Evolutionary conservation across 805 yeast species (phyloP), one percentile per base, ranked within the genome.

Genomic region (Pichia paraexigua): DNA sequence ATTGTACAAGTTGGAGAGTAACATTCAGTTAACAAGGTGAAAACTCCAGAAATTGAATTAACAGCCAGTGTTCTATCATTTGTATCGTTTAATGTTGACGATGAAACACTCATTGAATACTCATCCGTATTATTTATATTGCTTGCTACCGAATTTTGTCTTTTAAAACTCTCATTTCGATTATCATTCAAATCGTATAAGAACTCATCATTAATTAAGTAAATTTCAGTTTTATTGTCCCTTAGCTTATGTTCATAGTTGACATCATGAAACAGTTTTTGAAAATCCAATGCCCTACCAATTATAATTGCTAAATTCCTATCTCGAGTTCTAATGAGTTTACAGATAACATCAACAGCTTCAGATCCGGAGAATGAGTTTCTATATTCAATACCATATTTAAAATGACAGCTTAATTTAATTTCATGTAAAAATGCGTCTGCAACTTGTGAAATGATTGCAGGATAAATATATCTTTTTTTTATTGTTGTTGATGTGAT

Each of bases 1-100:
- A 95, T 74, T 6, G 96, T 83, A 69, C 99, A 94, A 0, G 99
- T 94, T 35, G 99, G 96, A 0, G 97, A 90, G 63, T 94, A 94
- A 69, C 99, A 94, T 63, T 91, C 96, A 0, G 97, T 87, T 55
- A 94, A 72, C 43, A 92, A 71, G 1, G 97, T 92, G 63, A 92
- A 94, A 4, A 94, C 96, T 59, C 99, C 99, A 66, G 87, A 87
- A 12, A 89, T 90, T 5, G 64, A 58, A 13, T 56, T 55, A 21
- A 52, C 55, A n/a, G 47, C 24, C 3, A 41, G 18, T 2, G 46
- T 5, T 48, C 35, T 40, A 22, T 44, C 45, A 41, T 30, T 52
- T 45, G 42, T 32, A 15, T 46, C 47, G n/a, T 45, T 39, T 2
- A 41, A 11, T n/a, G 42, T 47, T 27, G 50, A 43, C 21, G 45